Evolutionary conservation across 2,329 filamentous ascomycete species (phyloP).

Genomic region (Beauveria scarabaeidicola): DNA sequence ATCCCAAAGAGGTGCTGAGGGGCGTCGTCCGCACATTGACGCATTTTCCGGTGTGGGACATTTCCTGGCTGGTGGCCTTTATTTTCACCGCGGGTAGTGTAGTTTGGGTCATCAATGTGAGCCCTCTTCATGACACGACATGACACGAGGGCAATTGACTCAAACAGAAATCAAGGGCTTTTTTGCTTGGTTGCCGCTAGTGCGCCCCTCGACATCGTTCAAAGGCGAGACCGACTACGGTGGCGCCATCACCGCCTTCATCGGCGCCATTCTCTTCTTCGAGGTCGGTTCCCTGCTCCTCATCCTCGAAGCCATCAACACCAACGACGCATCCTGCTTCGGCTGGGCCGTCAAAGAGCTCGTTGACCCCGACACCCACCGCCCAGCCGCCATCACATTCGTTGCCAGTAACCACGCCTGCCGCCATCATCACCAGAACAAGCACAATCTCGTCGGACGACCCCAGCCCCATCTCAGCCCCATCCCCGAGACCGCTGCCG

Average conservation of each 20-base stretch:
- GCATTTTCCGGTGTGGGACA: slow-evolving; percentile 3
- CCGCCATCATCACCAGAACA: slow-evolving; percentile 1
- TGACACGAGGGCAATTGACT: background rate
- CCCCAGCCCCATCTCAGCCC: background rate
- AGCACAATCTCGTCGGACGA: background rate
- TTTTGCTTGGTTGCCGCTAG: slow-evolving; percentile 1
- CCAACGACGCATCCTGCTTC: slow-evolving; percentile 4
- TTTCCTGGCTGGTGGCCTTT: slow-evolving; percentile 8
- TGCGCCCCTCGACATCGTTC: background rate
- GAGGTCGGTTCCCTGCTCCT: background rate
- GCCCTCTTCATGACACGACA: background rate
- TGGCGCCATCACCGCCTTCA: slow-evolving; percentile 6
- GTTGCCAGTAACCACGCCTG: background rate
- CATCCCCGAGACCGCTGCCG: background rate
- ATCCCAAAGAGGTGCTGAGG: background rate
- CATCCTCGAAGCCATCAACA: slow-evolving; percentile 7
- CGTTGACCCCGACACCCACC: background rate
- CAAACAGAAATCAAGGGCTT: background rate
- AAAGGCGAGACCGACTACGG: background rate
- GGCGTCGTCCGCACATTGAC: slow-evolving; percentile 1
- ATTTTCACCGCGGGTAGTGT: slow-evolving; percentile 1
- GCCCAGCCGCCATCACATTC: background rate
- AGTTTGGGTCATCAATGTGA: slow-evolving; percentile 5
- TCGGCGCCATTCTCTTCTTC: background rate
- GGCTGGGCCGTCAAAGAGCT: slow-evolving; percentile 9